phyloP scores from a whole-genome alignment of 2,329 filamentous ascomycete species.

The Xylaria sp. region DNA sequence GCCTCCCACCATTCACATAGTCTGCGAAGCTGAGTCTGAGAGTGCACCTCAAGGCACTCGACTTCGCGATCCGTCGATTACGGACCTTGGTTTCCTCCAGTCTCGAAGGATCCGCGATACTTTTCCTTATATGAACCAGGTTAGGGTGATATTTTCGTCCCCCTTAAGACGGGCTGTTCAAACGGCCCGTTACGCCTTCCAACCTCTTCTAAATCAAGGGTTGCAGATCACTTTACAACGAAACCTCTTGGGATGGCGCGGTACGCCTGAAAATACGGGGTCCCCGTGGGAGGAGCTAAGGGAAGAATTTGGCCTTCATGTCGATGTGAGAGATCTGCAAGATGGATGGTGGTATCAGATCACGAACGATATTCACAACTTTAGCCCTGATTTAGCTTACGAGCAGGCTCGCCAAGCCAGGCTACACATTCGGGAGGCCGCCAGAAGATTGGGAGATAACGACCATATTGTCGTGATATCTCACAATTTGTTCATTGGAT shows the following conservation, averaged over 20 bases:
- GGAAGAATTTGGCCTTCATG: background rate
- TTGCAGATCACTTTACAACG: background rate
- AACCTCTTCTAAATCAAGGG: background rate
- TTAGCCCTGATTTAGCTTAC: no score
- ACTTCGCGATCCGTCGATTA: background rate
- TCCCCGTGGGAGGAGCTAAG: background rate
- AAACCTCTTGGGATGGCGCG: background rate
- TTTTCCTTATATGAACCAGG: background rate
- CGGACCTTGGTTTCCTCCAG: background rate
- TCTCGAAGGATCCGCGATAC: background rate
- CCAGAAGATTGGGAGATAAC: background rate
- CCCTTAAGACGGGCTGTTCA: background rate
- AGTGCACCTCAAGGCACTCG: background rate
- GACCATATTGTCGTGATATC: background rate
- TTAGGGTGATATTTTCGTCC: background rate
- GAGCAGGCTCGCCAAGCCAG: background rate
- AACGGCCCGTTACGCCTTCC: background rate
- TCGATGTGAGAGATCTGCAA: background rate
- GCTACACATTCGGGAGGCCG: background rate
- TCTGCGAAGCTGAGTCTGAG: background rate
- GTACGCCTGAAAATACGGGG: background rate
- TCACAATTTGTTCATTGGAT: background rate
- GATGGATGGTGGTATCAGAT: background rate
- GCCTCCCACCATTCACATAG: background rate
- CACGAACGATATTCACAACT: background rate